Base-by-base conservation (phyloP, 768 basidiomycete species). In the Rhizopogon roseolus region DNA sequence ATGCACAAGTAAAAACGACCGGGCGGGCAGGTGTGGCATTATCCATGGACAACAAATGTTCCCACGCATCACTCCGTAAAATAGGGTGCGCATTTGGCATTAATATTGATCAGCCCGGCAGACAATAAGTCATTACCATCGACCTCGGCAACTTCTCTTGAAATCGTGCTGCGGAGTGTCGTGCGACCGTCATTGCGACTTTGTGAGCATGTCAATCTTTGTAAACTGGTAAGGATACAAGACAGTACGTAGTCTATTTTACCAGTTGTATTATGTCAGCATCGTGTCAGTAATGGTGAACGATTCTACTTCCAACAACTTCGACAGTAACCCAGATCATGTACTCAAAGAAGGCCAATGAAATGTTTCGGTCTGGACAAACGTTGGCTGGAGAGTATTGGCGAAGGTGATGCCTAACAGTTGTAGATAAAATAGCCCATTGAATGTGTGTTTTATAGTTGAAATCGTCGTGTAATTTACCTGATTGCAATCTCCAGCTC, bases 91-190 rank as follows among this genome's bases (percentile, higher is more conserved):
- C n/a, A n/a, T n/a, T n/a, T n/a, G n/a, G n/a, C n/a, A n/a, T n/a
- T n/a, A n/a, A 89, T 67, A 89, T 92, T n/a, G n/a, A n/a, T 60
- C 88, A 90, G 62, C 76, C 91, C 5, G 85, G 85, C 37, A 81
- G 85, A 6, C 86, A 89, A 69, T 93, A 95, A 71, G 81, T 90
- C 64, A 88, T 95, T 55, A 88, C 90, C 19, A 86, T 98, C 55
- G 90, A 96, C 74, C 80, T 98, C 38, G 89, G 90, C 74, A 75
- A 86, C n/a, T n/a, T n/a, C n/a, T n/a, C n/a, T n/a, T n/a, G n/a
- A n/a, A n/a, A n/a, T n/a, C n/a, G n/a, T n/a, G n/a, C n/a, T n/a
- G n/a, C n/a, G n/a, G n/a, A n/a, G n/a, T n/a, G n/a, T n/a, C n/a
- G n/a, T n/a, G n/a, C n/a, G n/a, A n/a, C n/a, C n/a, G n/a, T n/a